Conservation (phyloP, 2,329 filamentous ascomycete species). For the Clarireedia paspali region DNA sequence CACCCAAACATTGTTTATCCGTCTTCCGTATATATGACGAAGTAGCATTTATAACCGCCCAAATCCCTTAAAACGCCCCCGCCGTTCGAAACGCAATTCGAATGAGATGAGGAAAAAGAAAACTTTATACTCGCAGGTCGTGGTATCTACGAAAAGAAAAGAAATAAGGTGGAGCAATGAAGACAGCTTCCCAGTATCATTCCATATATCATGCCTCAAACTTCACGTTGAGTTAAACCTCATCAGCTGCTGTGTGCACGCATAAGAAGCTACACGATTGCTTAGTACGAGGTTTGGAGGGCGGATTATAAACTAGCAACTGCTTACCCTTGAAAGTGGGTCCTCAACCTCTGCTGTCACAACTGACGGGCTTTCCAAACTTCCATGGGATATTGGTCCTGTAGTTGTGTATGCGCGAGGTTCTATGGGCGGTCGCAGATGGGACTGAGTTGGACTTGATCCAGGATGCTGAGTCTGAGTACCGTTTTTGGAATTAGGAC, state of each 20-base stretch:
- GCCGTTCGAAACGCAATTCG: slow-evolving; percentile 4
- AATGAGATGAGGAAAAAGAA: slow-evolving; percentile 3
- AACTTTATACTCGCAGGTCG: slow-evolving; percentile 5
- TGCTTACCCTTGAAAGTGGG: slow-evolving; percentile 30
- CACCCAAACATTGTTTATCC: neutral
- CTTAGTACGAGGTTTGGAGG: slow-evolving; percentile 13
- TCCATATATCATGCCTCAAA: slow-evolving; percentile 3
- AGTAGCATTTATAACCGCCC: slow-evolving; percentile 2
- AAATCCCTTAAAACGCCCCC: slow-evolving; percentile 5
- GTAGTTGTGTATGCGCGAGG: slow-evolving; percentile 62
- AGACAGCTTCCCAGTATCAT: neutral
- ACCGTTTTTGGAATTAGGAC: slow-evolving; percentile 18
- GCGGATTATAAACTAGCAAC: slow-evolving; percentile 5
- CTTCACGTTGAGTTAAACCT: neutral
- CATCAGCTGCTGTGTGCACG: slow-evolving; percentile 27
- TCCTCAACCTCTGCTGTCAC: slow-evolving; percentile 54
- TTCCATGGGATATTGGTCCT: slow-evolving; percentile 47
- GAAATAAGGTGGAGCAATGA: neutral
- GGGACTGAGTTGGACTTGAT: slow-evolving; percentile 14
- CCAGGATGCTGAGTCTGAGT: slow-evolving; percentile 7
- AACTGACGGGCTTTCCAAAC: slow-evolving; percentile 55
- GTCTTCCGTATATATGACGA: slow-evolving; percentile 2
- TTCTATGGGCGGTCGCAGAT: slow-evolving; percentile 45
- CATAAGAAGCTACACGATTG: slow-evolving; percentile 27
- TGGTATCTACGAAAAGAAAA: slow-evolving; percentile 12